Evolutionary conservation across 73 alveolate species (phyloP).

Genomic region (Paramecium caudatum): DNA sequence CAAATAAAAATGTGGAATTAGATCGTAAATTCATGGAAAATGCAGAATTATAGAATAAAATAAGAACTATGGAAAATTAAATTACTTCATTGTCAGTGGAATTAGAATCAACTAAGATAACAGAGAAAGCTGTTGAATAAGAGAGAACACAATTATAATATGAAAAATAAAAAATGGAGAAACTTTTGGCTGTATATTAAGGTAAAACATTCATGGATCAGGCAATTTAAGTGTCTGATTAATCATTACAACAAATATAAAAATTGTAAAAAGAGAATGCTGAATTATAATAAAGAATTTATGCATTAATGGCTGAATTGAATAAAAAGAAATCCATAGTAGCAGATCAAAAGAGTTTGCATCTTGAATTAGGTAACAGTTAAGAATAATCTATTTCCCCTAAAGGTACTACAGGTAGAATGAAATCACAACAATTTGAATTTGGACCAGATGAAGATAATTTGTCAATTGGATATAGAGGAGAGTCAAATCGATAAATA

Average conservation of each 20-base stretch:
- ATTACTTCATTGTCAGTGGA: background rate
- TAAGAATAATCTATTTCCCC: slow-evolving; percentile 15
- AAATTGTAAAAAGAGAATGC: slow-evolving; percentile 38
- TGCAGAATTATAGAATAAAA: slow-evolving; percentile 3
- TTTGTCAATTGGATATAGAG: slow-evolving; percentile 3
- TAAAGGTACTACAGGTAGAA: background rate
- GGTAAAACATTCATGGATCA: slow-evolving; percentile 13
- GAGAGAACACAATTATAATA: slow-evolving; percentile 39
- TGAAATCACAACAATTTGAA: slow-evolving; percentile 6
- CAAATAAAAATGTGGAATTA: slow-evolving; percentile 3
- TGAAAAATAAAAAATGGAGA: slow-evolving; percentile 55
- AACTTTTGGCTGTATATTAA: background rate
- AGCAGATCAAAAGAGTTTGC: background rate
- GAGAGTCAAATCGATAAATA: slow-evolving; percentile 18
- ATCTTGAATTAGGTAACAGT: slow-evolving; percentile 14
- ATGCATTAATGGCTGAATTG: background rate
- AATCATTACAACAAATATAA: background rate
- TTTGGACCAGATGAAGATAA: background rate
- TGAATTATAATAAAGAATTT: background rate
- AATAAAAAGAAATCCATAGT: slow-evolving; percentile 1
- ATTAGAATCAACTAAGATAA: slow-evolving; percentile 29
- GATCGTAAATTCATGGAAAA: background rate
- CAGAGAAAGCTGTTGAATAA: background rate
- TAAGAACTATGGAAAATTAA: background rate
- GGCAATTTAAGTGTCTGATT: slow-evolving; percentile 28